Evolutionary conservation across 495 filamentous ascomycete species (phyloP).

Genomic region (Friedmanniomyces simplex): DNA sequence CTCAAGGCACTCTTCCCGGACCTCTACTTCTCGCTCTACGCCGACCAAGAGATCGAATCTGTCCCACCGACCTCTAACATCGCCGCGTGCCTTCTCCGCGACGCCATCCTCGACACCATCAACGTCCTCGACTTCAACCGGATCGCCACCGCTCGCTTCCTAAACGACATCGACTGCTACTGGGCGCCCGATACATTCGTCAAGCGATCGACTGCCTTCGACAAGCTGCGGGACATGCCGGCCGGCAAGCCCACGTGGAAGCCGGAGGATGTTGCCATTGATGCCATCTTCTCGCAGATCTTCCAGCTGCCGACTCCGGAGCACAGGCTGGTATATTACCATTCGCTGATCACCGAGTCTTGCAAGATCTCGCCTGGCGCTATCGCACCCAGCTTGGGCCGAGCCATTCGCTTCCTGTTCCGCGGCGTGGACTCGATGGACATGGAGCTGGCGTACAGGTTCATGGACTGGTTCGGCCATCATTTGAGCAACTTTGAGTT

Average conservation of each 20-base stretch:
- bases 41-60: constrained; percentile 80
- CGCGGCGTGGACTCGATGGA: constrained; percentile 70
- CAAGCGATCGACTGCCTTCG: constrained; percentile 83
- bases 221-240: constrained; percentile 68
- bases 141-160: constrained; percentile 69
- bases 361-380: constrained; percentile 93
- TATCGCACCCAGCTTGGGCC: constrained; percentile 87
- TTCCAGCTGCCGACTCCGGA: constrained; percentile 78
- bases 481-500: constrained; percentile 98
- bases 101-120: constrained; percentile 84
- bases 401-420: constrained; percentile 89
- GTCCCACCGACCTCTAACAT: constrained; percentile 69
- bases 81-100: constrained; percentile 69
- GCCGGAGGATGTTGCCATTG: constrained; percentile 92
- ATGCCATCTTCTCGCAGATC: constrained; percentile 91
- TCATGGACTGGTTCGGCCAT: constrained; percentile 96
- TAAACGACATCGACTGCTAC: constrained; percentile 92
- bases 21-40: constrained; percentile 85
- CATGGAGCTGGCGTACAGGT: constrained; percentile 73
- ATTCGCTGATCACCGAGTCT: constrained; percentile 83
- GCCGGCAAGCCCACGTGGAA: constrained; percentile 78
- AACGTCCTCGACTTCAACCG: constrained; percentile 91
- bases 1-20: constrained; percentile 75
- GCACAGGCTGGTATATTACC: constrained; percentile 94
- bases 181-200: constrained; percentile 82